phyloP scores from a whole-genome alignment of 352 stramenopile species.

The Thraustotheca clavata region DNA sequence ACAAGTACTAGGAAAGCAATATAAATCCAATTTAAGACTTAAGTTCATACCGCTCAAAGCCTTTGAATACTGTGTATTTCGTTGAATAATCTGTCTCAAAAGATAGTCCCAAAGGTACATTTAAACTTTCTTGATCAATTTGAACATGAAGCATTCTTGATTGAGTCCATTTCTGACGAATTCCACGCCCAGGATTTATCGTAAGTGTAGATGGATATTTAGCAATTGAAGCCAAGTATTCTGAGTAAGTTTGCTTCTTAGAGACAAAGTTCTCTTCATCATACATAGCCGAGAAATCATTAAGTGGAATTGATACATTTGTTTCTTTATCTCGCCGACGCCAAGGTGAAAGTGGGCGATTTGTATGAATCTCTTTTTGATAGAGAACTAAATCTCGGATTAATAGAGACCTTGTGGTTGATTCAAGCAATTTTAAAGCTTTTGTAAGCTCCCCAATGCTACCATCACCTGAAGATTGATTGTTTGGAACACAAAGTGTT shows the following conservation, averaged over 20 bases:
- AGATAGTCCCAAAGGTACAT: conserved; percentile 24
- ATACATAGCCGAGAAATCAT: too few species aligned
- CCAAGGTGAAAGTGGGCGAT: conserved; percentile 32
- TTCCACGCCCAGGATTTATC: background rate
- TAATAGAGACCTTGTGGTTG: conserved; percentile 19
- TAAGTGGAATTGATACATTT: background rate
- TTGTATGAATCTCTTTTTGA: conserved; percentile 26
- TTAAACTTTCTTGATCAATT: conserved; percentile 22
- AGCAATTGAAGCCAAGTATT: too few species aligned
- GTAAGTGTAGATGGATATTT: too few species aligned
- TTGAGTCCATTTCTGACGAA: background rate
- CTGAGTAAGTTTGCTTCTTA: too few species aligned
- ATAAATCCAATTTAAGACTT: background rate
- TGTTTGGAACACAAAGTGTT: conserved; percentile 25
- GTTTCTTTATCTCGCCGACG: conserved; percentile 23
- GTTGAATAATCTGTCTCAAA: conserved; percentile 34
- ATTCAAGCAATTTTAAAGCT: conserved; percentile 22
- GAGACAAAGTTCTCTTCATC: too few species aligned
- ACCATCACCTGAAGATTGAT: background rate
- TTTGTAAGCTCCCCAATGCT: conserved; percentile 20
- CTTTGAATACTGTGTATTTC: conserved; percentile 29
- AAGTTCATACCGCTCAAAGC: conserved; percentile 24
- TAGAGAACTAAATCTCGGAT: conserved; percentile 34
- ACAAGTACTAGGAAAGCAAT: conserved; percentile 16
- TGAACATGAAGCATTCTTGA: conserved; percentile 23